Conservation (phyloP, 106 monocot genomes). For the Platanthera zijinensis region DNA sequence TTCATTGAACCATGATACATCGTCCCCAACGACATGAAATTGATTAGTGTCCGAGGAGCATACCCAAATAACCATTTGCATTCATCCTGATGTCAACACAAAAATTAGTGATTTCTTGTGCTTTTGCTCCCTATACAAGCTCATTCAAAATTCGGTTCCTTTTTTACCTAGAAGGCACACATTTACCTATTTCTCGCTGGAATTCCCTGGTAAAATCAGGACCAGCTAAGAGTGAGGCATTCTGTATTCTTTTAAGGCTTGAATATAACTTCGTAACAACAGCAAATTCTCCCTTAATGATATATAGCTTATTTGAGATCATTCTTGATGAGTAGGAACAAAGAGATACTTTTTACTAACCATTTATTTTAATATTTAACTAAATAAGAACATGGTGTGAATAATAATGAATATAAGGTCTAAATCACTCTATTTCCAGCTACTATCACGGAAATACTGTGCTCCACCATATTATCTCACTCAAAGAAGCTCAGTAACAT, state of each 20-base stretch:
- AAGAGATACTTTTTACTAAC: background rate
- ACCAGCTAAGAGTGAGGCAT: background rate
- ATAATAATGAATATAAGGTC: background rate
- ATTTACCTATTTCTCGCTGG: no score
- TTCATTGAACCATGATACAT: background rate
- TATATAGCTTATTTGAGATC: background rate
- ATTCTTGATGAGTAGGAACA: background rate
- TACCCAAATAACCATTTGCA: no score
- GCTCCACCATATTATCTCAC: background rate
- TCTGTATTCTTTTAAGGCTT: background rate
- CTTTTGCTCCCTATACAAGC: no score
- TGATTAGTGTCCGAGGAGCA: no score
- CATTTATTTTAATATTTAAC: background rate
- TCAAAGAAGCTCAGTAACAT: background rate
- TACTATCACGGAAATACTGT: background rate
- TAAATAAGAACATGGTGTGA: background rate
- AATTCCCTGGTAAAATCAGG: no score
- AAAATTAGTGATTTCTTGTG: no score
- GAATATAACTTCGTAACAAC: background rate
- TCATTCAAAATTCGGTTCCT: no score
- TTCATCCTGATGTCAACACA: no score
- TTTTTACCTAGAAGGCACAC: no score
- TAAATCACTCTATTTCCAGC: background rate
- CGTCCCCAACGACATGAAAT: no score
- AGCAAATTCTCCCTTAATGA: background rate